Evolutionary conservation across 148 eudicot genomes (phyloP), one percentile per base, ranked within the genome.

Genomic region (Fagopyrum tataricum): DNA sequence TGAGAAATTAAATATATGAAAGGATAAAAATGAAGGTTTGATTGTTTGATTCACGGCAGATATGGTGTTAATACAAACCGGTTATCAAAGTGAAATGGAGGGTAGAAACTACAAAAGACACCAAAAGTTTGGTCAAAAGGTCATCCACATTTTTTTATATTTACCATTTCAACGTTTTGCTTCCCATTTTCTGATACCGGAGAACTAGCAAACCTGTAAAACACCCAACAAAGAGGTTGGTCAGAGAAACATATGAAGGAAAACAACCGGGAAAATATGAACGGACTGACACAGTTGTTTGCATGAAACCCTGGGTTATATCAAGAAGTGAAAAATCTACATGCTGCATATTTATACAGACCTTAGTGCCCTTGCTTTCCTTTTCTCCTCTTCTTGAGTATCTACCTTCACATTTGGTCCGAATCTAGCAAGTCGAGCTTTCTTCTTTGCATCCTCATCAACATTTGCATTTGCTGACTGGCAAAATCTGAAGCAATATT

Each of bases 321-420:
- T 64, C 44, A 37, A 14, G 44, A 64, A 37, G 69, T 64, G 43
- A 39, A 37, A 46, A 15, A 64, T 37, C 69, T 39, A 37, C 13
- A 58, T 9, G 4, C 31, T 58, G 23, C 4, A 26, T 5, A 64
- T 37, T 18, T 4, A 64, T 31, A 70, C 77, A 70, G 42, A 94
- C 98, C 98, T 94, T 53, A 89, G 72, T 37, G 90, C 96, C 73
- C 98, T 89, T 31, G 97, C 96, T 87, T 94, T 91, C 87, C 87
- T 94, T 75, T 94, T 94, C 72, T 91, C 97, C 75, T 94, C 97
- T 84, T 94, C 98, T 56, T 23, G 66, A 42, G 79, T 70, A 74
- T 87, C 84, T 24, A 85, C 71, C 81, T 87, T 91, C 1, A 78
- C 62, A n/a, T 58, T 85, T 4, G 81, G 75, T 39, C 77, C 91